phyloP scores from a whole-genome alignment of 164 flowering plant species.

The Euptelea pleiosperma region DNA sequence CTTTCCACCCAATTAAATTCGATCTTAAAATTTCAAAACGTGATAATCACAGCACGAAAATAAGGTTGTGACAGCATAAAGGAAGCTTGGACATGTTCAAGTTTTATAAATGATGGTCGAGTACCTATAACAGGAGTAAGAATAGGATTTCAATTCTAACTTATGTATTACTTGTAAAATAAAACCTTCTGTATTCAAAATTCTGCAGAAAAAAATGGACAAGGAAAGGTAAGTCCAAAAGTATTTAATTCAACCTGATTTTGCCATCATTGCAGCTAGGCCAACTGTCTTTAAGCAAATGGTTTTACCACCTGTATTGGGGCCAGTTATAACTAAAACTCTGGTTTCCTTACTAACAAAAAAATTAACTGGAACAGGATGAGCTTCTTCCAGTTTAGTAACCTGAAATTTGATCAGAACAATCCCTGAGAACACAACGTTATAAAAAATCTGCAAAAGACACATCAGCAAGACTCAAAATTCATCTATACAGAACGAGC shows the following conservation, averaged over 20 bases:
- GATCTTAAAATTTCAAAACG: too few species aligned
- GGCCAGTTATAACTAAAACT: slow-evolving; percentile 88
- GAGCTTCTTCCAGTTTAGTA: slow-evolving; percentile 44
- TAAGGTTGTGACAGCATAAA: too few species aligned
- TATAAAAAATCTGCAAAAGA: neutral
- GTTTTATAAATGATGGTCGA: too few species aligned
- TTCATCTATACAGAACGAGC: neutral
- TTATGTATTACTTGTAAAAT: too few species aligned
- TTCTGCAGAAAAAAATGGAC: neutral
- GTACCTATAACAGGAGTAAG: too few species aligned
- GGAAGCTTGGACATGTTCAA: neutral
- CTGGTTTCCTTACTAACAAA: slow-evolving; percentile 50
- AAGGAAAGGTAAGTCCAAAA: slow-evolving; percentile 1
- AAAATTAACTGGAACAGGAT: slow-evolving; percentile 84
- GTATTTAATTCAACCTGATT: slow-evolving; percentile 55
- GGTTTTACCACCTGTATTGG: slow-evolving; percentile 98
- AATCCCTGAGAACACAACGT: slow-evolving; percentile 1
- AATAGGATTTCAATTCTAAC: neutral
- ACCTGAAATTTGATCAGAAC: slow-evolving; percentile 41
- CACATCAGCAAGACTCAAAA: neutral
- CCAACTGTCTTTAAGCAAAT: slow-evolving; percentile 88
- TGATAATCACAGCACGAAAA: too few species aligned
- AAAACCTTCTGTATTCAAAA: neutral
- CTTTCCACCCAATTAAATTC: too few species aligned
- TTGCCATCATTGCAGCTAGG: slow-evolving; percentile 94